Base-by-base conservation (phyloP, 2,329 filamentous ascomycete genomes). In the Paecilomyces sp. region DNA sequence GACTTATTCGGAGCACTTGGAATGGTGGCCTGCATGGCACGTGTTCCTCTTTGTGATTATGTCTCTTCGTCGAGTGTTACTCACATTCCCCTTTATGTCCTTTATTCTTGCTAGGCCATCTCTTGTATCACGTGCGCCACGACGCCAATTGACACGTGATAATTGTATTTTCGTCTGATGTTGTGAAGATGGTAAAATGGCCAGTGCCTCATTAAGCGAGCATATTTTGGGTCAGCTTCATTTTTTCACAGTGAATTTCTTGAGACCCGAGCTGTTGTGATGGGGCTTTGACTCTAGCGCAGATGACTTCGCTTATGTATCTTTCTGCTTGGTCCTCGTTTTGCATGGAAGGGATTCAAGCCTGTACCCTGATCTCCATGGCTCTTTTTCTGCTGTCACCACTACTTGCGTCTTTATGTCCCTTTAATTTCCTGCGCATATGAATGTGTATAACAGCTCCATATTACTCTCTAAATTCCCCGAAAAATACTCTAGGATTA, bases 1-100 rank as follows among this genome's bases (percentile, higher is more conserved):
- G 66, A 68, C 68, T n/a, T 65, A 62, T 63, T 67, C 68, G 69
- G 69, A 72, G 70, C 71, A 73, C 74, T 71, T 73, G 65, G 69
- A 73, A 69, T 63, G 69, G 67, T 72, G 66, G 31, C 71, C 64
- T 72, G 64, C 61, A 65, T 69, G 68, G 67, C 66, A 69, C 68
- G 65, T 72, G 66, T 70, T 69, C 64, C 64, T n/a, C n/a, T 47
- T 18, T 47, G n/a, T 22, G 41, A 18, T 9, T 47, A 9, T 47
- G 41, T 47, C 41, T 22, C 41, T 47, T 47, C n/a, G 15, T 15
- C 8, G n/a, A 7, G 6, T n/a, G 18, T 18, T 47, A 47, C 41
- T 47, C 41, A 47, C 41, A 22, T 6, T 47, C 18, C 41, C 41
- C 13, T 66, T 69, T 68, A 63, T 70, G 67, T 61, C 64, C 51